Percentiles rank a stretch among this genome's conserved stretches.
These are phyloP conservation scores for Globisporangium lucens DNA, from an alignment of 352 stramenopile species.

Conservation along the genomic window DNA sequence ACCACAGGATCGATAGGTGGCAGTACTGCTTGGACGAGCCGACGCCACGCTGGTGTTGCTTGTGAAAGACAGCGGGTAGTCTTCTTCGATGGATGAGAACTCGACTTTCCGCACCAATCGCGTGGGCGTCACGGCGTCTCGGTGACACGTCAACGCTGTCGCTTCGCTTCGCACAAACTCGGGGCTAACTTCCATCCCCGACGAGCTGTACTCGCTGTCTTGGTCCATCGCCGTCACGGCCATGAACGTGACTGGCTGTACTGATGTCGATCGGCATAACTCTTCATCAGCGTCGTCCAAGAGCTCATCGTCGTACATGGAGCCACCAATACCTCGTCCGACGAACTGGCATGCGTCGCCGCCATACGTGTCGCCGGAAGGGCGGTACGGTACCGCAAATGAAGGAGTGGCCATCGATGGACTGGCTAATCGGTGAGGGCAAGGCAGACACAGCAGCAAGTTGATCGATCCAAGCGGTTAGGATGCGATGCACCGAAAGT, in stretches of 20 bases:
- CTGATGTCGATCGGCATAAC: slow-evolving; percentile 55
- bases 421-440: neutral
- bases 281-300: slow-evolving; percentile 36
- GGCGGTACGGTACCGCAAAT: slow-evolving; percentile 14
- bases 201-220: slow-evolving; percentile 3
- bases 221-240: slow-evolving; percentile 17
- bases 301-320: slow-evolving; percentile 57
- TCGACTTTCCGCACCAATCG: slow-evolving; percentile 28
- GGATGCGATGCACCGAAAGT: slow-evolving; percentile 6
- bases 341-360: slow-evolving; percentile 43
- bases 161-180: slow-evolving; percentile 26
- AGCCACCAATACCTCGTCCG: slow-evolving; percentile 31
- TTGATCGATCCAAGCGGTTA: neutral
- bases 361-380: slow-evolving; percentile 17
- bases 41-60: slow-evolving; percentile 30
- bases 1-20: slow-evolving; percentile 11
- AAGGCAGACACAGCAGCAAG: neutral
- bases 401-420: slow-evolving; percentile 17
- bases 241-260: slow-evolving; percentile 8
- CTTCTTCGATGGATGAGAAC: slow-evolving; percentile 65
- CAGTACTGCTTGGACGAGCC: slow-evolving; percentile 10
- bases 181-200: slow-evolving; percentile 5
- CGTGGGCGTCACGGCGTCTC: slow-evolving; percentile 17
- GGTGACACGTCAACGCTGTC: slow-evolving; percentile 17
- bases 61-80: slow-evolving; percentile 40